Percentiles rank a stretch among this genome's conserved stretches.
phyloP scores from a whole-genome alignment of 2,329 filamentous ascomycete species.

The Fusarium sambucinum region DNA sequence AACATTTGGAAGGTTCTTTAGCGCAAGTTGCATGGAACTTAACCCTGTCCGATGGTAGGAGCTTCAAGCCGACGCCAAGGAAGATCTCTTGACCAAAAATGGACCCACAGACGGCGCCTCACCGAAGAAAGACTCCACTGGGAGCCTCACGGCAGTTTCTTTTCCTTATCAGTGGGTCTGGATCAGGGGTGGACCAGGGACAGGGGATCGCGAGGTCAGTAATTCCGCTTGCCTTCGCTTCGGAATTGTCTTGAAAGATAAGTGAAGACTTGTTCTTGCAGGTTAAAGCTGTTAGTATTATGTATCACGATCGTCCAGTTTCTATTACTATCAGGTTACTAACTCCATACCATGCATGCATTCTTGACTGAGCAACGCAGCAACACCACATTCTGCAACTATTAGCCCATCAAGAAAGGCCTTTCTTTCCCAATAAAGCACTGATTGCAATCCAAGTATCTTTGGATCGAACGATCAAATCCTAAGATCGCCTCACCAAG shows the following conservation, averaged over 20 bases:
- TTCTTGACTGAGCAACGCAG: not conserved
- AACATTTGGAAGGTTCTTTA: constrained; percentile 17
- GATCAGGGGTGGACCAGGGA: not conserved
- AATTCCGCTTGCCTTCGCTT: constrained; percentile 1
- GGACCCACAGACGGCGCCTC: constrained; percentile 19
- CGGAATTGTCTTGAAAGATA: not conserved
- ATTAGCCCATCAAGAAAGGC: not conserved
- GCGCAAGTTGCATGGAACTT: not conserved
- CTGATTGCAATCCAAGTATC: not conserved
- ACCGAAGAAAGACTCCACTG: constrained; percentile 16
- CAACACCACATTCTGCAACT: not conserved
- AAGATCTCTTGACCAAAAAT: not conserved
- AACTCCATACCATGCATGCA: not conserved
- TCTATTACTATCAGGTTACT: not conserved
- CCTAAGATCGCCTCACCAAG: constrained; percentile 17
- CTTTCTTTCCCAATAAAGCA: no score
- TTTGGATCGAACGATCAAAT: constrained; percentile 16
- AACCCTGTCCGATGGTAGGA: constrained; percentile 12
- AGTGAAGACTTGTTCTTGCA: not conserved
- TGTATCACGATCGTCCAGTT: not conserved
- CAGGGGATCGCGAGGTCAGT: not conserved
- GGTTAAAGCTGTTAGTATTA: not conserved
- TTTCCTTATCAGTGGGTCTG: constrained; percentile 26
- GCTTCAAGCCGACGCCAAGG: not conserved
- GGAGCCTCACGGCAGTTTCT: constrained; percentile 16